phyloP scores from a whole-genome alignment of 306 rosid species.

The Trifolium dubium region DNA sequence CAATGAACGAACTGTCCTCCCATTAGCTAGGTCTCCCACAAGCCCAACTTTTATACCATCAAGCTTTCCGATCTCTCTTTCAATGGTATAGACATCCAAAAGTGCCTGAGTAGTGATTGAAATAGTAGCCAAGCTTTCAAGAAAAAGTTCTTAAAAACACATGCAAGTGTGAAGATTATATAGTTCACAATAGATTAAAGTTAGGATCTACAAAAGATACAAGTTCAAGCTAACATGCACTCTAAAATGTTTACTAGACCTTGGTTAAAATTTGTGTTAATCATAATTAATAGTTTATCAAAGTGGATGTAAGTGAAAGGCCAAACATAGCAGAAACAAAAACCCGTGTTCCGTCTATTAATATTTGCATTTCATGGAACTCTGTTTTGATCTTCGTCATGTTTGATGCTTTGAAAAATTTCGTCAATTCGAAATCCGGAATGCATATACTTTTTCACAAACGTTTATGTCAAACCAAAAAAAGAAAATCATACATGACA shows the following conservation, averaged over 20 bases:
- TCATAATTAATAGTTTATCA: not conserved
- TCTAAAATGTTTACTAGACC: too few species aligned
- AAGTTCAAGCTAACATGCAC: not conserved
- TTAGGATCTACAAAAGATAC: not conserved
- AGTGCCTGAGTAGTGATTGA: constrained; percentile 65
- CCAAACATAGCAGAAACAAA: not conserved
- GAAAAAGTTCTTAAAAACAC: constrained; percentile 12
- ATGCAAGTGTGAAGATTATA: constrained; percentile 1
- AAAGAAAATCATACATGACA: not conserved
- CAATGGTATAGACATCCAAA: constrained; percentile 80
- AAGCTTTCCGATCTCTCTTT: constrained; percentile 76
- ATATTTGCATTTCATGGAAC: not conserved
- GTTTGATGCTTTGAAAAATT: not conserved
- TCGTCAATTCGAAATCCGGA: not conserved
- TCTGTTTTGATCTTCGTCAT: not conserved
- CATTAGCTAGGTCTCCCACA: constrained; percentile 91
- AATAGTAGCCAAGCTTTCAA: constrained; percentile 23
- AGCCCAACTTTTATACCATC: constrained; percentile 82
- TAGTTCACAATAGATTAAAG: constrained; percentile 21
- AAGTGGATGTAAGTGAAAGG: not conserved
- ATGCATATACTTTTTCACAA: not conserved
- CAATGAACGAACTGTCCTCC: constrained; percentile 88
- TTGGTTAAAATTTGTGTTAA: too few species aligned
- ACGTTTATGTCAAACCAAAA: not conserved
- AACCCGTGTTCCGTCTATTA: not conserved